Percentiles rank a stretch among this genome's conserved stretches.
These are phyloP conservation scores for Sporisorium reilianum DNA, from an alignment of 1,284 basidiomycete species.

Conservation along the genomic window DNA sequence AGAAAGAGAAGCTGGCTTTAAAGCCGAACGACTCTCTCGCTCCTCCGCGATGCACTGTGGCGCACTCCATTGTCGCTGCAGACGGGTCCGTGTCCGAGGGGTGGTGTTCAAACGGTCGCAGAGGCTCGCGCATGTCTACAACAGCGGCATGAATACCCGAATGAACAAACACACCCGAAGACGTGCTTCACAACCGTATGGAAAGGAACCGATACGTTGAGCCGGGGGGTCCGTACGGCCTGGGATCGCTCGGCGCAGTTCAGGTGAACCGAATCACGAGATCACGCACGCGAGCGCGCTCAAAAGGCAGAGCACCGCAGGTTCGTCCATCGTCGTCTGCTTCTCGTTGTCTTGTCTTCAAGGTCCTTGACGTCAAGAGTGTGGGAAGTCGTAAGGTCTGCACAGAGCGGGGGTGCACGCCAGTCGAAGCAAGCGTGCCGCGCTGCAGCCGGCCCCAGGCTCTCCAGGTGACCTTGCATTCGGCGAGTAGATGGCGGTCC, in stretches of 20 bases:
- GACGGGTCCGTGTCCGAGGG: constrained; percentile 15
- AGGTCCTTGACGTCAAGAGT: constrained; percentile 10
- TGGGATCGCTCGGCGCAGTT: constrained; percentile 11
- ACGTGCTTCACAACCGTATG: constrained; percentile 6
- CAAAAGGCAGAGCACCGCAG: constrained; percentile 7
- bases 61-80: constrained; percentile 45
- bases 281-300: constrained; percentile 18
- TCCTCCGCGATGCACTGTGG: constrained; percentile 5
- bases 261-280: not conserved
- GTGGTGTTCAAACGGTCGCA: constrained; percentile 9
- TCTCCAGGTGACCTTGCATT: constrained; percentile 55
- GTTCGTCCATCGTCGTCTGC: not conserved
- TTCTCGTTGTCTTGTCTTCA: too few relatives aligned
- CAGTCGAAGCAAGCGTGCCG: constrained; percentile 26
- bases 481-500: constrained; percentile 27
- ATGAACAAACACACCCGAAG: constrained; percentile 10
- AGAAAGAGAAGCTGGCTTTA: constrained; percentile 29
- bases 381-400: constrained; percentile 9
- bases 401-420: constrained; percentile 19
- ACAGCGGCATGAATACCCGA: constrained; percentile 13
- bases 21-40: constrained; percentile 24
- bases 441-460: constrained; percentile 34
- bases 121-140: constrained; percentile 16
- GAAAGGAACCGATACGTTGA: not conserved
- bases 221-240: constrained; percentile 1